Conservation (phyloP, 2,329 filamentous ascomycete genomes). For the Plenodomus lindquistii region DNA sequence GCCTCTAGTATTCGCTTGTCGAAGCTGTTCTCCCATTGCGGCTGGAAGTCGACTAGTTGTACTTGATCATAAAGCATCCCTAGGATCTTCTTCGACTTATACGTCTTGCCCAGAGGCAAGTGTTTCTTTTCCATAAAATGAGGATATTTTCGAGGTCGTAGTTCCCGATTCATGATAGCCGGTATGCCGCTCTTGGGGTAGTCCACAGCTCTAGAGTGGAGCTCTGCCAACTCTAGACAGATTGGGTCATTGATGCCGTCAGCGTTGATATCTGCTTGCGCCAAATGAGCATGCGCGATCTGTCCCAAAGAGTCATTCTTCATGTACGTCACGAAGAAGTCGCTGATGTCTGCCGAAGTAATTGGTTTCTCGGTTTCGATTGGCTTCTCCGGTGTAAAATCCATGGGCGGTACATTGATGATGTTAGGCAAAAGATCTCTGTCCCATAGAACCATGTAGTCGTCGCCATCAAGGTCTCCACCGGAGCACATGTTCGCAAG, state of each 20-base stretch:
- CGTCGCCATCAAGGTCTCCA: slow-evolving; percentile 93
- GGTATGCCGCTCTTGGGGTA: slow-evolving; percentile 88
- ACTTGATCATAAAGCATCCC: slow-evolving; percentile 84
- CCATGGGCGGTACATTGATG: slow-evolving; percentile 79
- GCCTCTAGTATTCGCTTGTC: slow-evolving; percentile 72
- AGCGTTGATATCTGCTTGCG: slow-evolving; percentile 66
- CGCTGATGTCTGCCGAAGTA: slow-evolving; percentile 70
- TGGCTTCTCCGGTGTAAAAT: slow-evolving; percentile 66
- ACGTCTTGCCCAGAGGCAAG: slow-evolving; percentile 54
- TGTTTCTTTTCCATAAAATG: slow-evolving; percentile 82
- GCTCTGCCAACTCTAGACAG: slow-evolving; percentile 71
- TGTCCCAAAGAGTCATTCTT: slow-evolving; percentile 80
- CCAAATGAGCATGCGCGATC: slow-evolving; percentile 84
- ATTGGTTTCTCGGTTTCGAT: slow-evolving; percentile 64
- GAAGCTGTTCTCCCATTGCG: slow-evolving; percentile 73
- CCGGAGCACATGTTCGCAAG: slow-evolving; percentile 94
- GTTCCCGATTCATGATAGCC: slow-evolving; percentile 65
- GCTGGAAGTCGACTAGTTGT: slow-evolving; percentile 67
- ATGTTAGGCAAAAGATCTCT: slow-evolving; percentile 62
- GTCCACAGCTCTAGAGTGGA: slow-evolving; percentile 92
- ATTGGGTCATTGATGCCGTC: slow-evolving; percentile 68
- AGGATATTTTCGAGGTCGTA: slow-evolving; percentile 70
- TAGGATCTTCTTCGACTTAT: slow-evolving; percentile 71
- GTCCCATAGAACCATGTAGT: slow-evolving; percentile 96
- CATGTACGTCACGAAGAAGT: slow-evolving; percentile 91